Conservation (phyloP, 169 alveolate species). For the Plasmodium billcollinsi region DNA sequence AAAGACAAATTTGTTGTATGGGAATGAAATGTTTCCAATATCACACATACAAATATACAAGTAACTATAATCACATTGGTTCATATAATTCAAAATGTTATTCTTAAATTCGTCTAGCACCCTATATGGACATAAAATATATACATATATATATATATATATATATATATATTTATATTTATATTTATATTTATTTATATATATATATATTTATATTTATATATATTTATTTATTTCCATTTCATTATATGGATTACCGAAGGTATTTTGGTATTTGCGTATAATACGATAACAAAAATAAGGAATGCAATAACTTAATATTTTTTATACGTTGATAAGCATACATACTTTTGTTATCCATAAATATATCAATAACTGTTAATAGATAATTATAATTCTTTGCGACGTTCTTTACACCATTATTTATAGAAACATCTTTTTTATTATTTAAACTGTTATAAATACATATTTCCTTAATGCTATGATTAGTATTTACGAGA, state of each 20-base stretch:
- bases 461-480: conserved; percentile 56
- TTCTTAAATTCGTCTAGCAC: conserved; percentile 45
- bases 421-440: conserved; percentile 16
- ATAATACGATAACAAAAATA: conserved; percentile 53
- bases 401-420: conserved; percentile 7
- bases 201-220: neutral
- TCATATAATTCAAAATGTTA: conserved; percentile 54
- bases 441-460: conserved; percentile 36
- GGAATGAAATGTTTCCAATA: conserved; percentile 43
- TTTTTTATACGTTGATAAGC: conserved; percentile 62
- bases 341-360: conserved; percentile 72
- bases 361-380: conserved; percentile 48
- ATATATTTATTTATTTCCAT: neutral
- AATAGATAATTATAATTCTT: conserved; percentile 37
- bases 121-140: conserved; percentile 10
- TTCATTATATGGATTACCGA: neutral
- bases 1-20: conserved; percentile 50
- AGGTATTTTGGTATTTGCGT: conserved; percentile 55
- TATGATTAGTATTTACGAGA: conserved; percentile 34
- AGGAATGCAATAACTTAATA: conserved; percentile 34
- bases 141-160: no score
- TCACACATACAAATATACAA: conserved; percentile 56
- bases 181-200: neutral
- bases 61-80: conserved; percentile 41
- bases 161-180: neutral